Base-by-base conservation (phyloP, 495 filamentous ascomycete genomes). In the Hypoxylon trugodes region DNA sequence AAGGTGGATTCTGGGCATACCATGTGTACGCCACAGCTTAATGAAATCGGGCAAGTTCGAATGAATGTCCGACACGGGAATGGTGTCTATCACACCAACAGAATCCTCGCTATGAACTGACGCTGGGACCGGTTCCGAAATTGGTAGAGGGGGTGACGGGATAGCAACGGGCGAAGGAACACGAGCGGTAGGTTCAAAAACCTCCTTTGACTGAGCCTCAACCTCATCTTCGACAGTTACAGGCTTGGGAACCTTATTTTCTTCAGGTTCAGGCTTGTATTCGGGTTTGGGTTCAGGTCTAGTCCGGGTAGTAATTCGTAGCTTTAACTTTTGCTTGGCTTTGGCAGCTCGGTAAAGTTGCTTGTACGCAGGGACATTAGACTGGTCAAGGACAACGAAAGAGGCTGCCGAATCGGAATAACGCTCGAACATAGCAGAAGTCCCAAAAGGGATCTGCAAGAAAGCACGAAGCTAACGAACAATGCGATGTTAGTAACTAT, bases 271-370 rank as follows among this genome's bases (percentile, higher is more conserved):
- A 41, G 45, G 12, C 65, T 69, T 13, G 3, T 52, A 26, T 33
- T 64, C 50, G 15, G 38, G 45, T 9, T 22, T 19, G 4, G 21
- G 22, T 12, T 58, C 59, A 6, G 41, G 48, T 13, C 45, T 53
- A 7, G 37, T 16, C 56, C 67, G 72, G 30, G 79, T 73, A 13
- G 85, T 93, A 42, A 89, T 91, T 63, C 87, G 89, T 45, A 99
- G 86, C 70, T 93, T 91, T 59, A 99, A 87, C 88, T 97, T 99
- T 53, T 93, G 87, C 84, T 99, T 99, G 13, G 95, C 95, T 78
- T 97, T 99, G 59, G 96, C 95, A 70, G 95, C 95, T 64, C 95
- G 90, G 73, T 92, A 92, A 33, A 99, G 87, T 75, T 97, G 93
- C 79, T 97, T 99, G 85, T 96, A 98, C 50, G 96, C 90, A 19